Evolutionary conservation across 129 eudicot species (phyloP), one percentile per base, ranked within the genome.

Genomic region (Gnaphalium uliginosum): DNA sequence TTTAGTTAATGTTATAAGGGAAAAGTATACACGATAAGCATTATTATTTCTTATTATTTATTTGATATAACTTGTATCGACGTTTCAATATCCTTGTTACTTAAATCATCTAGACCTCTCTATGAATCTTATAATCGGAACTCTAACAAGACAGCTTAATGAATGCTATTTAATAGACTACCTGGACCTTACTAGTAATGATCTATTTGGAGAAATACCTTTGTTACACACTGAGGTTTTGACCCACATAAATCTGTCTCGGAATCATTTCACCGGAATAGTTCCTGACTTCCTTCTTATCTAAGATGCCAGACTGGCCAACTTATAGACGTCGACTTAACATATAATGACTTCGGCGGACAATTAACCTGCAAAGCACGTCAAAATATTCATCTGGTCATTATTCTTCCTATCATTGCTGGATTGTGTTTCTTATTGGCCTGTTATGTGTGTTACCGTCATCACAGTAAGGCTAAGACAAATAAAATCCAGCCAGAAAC

Each of bases 111-210:
- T 78, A 30, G 72, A 71, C 58, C 66, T 78, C 37, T 71, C 66
- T 4, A 61, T 5, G 37, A 78, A 78, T 71, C 63, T 8, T 1
- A 9, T 76, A 41, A 23, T 59, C 0, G 77, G 72, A 50, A 60
- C 8, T 6, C 18, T 78, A 41, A 24, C 66, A 23, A 8, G 41
- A 60, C 48, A 41, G 1, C 72, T 63, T 10, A 0, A 1, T 22
- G 8, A 2, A 33, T 64, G 76, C 41, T 1, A 1, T 13, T 0
- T 0, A 0, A 22, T 78, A 37, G 6, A 30, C 3, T 43, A 41
- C 56, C 30, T 78, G 58, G 71, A 78, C 57, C 26, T 78, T 25
- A 46, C 58, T 17, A 66, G 11, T 26, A 76, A 76, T 58, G 5
- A 54, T 2, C 35, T 76, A 5, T 26, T 1, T 23, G 71, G 61